Conservation (phyloP, 1,284 basidiomycete species). For the Rhodotorula sp. region DNA sequence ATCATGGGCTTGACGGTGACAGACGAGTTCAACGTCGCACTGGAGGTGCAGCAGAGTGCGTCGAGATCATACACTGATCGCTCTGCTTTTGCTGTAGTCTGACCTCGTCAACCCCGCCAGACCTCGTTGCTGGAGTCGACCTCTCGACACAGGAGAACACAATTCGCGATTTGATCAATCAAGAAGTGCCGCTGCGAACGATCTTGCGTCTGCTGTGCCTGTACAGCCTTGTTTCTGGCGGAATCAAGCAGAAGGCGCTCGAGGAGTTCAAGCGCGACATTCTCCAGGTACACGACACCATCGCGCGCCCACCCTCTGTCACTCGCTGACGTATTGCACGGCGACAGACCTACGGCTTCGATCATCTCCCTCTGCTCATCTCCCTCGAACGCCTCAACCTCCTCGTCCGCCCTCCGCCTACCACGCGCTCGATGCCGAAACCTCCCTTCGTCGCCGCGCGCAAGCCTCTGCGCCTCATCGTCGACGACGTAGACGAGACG, state of each 20-base stretch:
- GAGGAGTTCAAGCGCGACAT: constrained; percentile 90
- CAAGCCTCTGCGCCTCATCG: constrained; percentile 84
- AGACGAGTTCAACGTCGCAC: constrained; percentile 84
- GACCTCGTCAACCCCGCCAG: constrained; percentile 53
- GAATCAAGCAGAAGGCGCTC: constrained; percentile 81
- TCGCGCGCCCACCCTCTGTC: constrained; percentile 35
- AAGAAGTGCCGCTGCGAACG: constrained; percentile 73
- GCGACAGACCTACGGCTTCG: constrained; percentile 85
- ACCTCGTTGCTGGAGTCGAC: constrained; percentile 88
- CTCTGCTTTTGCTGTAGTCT: background rate
- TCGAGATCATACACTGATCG: background rate
- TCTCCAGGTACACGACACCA: constrained; percentile 63
- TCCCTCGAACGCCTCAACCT: constrained; percentile 73
- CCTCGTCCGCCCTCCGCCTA: constrained; percentile 50
- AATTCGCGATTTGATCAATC: constrained; percentile 83
- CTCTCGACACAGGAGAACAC: constrained; percentile 69
- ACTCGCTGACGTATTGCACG: too few relatives aligned
- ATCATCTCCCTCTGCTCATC: constrained; percentile 79
- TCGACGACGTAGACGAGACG: constrained; percentile 75
- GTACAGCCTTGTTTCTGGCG: constrained; percentile 76
- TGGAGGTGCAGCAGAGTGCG: constrained; percentile 95
- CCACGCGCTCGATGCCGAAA: constrained; percentile 45
- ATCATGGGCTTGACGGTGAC: constrained; percentile 79
- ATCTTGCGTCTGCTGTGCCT: constrained; percentile 82
- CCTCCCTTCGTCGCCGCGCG: constrained; percentile 69